Base-by-base conservation (phyloP, 805 yeast species). In the Myxozyma neotropica region DNA sequence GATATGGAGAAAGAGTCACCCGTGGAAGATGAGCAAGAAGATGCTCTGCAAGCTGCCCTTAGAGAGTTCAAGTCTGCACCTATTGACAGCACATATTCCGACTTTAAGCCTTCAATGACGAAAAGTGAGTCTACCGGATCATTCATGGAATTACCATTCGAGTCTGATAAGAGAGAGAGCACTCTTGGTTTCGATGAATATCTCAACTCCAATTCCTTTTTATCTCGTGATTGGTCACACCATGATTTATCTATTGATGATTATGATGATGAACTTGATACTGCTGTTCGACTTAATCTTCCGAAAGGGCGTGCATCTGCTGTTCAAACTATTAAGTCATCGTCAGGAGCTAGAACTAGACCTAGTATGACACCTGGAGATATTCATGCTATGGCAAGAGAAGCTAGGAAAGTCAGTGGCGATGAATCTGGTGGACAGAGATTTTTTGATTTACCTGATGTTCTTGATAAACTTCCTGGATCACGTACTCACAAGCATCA, bases 331-430 rank as follows among this genome's bases (percentile, higher is more conserved):
- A 59, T 62, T 36, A 55, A 52, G 44, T 48, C 66, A 33, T 27
- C 57, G 3, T 43, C 59, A 5, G 64, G 66, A 2, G 44, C 53
- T 7, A 42, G 53, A 43, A 55, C 64, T 2, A 35, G 66, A 7
- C 63, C 63, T 13, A 62, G 66, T 38, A 35, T 62, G 45, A 38
- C 57, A n/a, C 64, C 66, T 17, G 55, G 58, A 1, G 64, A 62
- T 17, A 53, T 48, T 17, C 35, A 19, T 8, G 48, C 49, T 6
- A 33, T 62, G 49, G 61, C 64, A 1, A 40, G 36, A 6, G 45
- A 52, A 1, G 49, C 46, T 12, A 57, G 61, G 1, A 62, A 53
- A 21, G 63, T 48, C 8, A 61, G 65, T 38, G 60, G 57, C 6
- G 65, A 43, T 6, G 65, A 36, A 7, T 24, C 27, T 1, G 47